Evolutionary conservation across 75 land plant species (phyloP).

Genomic region (Selaginella tamariscina): DNA sequence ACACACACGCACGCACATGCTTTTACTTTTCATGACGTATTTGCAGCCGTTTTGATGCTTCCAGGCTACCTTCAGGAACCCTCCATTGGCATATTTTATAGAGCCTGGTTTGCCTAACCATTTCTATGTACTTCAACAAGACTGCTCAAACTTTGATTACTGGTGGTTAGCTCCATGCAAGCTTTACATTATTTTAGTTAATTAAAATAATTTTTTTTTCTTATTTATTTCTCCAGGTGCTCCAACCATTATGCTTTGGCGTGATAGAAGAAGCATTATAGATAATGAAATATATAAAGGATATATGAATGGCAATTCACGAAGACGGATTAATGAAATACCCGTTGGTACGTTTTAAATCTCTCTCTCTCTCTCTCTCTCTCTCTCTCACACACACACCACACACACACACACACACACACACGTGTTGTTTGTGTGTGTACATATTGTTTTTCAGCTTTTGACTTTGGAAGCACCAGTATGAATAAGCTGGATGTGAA

Average conservation of each 20-base stretch:
- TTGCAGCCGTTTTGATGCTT: slow-evolving; percentile 9
- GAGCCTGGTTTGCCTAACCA: slow-evolving; percentile 48
- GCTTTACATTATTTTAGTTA: not conserved
- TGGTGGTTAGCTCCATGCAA: slow-evolving; percentile 4
- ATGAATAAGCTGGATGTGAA: slow-evolving; percentile 45
- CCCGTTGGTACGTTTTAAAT: slow-evolving; percentile 38
- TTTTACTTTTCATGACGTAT: slow-evolving; percentile 12
- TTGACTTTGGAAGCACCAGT: slow-evolving; percentile 62
- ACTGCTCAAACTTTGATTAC: slow-evolving; percentile 27
- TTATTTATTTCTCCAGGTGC: slow-evolving; percentile 7
- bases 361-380: not conserved
- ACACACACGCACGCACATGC: slow-evolving; percentile 7
- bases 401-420: too few species aligned
- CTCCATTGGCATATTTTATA: slow-evolving; percentile 23
- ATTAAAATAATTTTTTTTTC: too few species aligned
- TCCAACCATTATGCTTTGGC: slow-evolving; percentile 36
- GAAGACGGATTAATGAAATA: slow-evolving; percentile 46
- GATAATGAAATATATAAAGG: slow-evolving; percentile 63
- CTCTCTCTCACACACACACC: not conserved
- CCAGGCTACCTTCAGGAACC: slow-evolving; percentile 46
- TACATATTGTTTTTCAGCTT: slow-evolving; percentile 47
- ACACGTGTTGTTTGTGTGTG: too few species aligned
- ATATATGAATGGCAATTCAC: slow-evolving; percentile 44
- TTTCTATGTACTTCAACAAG: slow-evolving; percentile 33
- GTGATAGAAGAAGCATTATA: slow-evolving; percentile 38